Evolutionary conservation across 2,329 filamentous ascomycete species (phyloP).

Genomic region (Trichophyton mentagrophytes): DNA sequence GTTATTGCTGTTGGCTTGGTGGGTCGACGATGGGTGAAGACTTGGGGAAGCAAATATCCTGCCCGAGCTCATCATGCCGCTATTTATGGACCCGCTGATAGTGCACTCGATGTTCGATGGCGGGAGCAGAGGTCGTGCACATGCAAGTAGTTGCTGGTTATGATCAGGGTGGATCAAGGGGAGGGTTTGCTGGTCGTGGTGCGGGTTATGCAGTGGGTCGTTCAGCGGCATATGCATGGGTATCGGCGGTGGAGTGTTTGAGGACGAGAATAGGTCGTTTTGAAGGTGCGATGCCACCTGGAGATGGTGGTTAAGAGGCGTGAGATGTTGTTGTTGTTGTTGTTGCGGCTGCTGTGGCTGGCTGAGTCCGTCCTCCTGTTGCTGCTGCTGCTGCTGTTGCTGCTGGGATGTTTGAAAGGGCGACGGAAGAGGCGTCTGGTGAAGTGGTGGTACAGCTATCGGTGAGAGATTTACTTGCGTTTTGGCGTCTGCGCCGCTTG

Average conservation of each 20-base stretch:
- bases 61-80: neutral
- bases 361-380: neutral
- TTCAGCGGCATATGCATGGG: slow-evolving; percentile 3
- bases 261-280: neutral
- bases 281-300: neutral
- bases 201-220: neutral
- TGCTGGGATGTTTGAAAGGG: neutral
- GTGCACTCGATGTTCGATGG: neutral
- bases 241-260: neutral
- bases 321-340: neutral
- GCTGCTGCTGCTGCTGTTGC: neutral
- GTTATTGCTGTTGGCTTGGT: neutral
- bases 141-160: neutral
- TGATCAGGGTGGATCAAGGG: neutral
- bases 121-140: neutral
- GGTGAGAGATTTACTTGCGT: neutral
- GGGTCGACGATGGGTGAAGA: neutral
- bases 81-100: slow-evolving; percentile 1
- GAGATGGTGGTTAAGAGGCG: neutral
- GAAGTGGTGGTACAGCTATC: neutral
- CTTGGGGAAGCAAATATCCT: neutral
- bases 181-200: neutral
- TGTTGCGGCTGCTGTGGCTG: neutral
- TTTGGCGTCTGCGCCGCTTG: neutral
- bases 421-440: neutral